Conservation (phyloP, 2,329 filamentous ascomycete species). For the Pyrenophora graminea region DNA sequence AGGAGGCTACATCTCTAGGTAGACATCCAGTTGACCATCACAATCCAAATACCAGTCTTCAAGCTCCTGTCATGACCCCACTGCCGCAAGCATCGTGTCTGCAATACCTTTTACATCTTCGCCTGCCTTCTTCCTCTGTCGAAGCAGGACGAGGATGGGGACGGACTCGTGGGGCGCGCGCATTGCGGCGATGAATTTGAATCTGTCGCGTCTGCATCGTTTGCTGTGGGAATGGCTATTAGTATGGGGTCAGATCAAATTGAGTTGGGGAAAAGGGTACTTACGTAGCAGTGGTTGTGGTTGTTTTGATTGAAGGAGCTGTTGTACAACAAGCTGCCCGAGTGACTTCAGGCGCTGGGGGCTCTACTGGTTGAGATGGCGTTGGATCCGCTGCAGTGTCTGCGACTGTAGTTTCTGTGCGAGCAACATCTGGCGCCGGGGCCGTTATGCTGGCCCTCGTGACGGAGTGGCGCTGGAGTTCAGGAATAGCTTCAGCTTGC, state of each 20-base stretch:
- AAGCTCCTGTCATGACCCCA: constrained; percentile 9
- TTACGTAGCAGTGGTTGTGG: constrained; percentile 8
- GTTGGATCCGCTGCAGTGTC: background rate
- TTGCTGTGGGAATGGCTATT: background rate
- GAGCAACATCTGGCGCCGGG: background rate
- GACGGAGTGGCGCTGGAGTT: background rate
- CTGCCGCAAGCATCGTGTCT: constrained; percentile 12
- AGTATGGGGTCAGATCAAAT: background rate
- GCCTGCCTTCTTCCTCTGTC: constrained; percentile 30
- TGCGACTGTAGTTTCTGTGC: background rate
- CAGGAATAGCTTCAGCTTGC: constrained; percentile 6
- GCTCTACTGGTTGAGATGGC: background rate
- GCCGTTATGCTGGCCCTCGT: no score
- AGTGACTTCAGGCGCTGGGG: background rate
- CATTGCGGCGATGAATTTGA: constrained; percentile 7
- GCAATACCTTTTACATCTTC: constrained; percentile 26
- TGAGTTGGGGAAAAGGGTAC: background rate
- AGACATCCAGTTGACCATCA: constrained; percentile 7
- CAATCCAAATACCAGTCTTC: constrained; percentile 5
- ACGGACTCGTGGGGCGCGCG: constrained; percentile 15
- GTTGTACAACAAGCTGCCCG: background rate
- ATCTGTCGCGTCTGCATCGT: constrained; percentile 12
- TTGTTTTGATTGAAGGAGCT: constrained; percentile 7
- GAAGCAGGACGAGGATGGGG: constrained; percentile 21
- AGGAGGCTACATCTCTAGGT: background rate